Conservation (phyloP, 768 basidiomycete genomes). For the Leucocoprinus sp. region DNA sequence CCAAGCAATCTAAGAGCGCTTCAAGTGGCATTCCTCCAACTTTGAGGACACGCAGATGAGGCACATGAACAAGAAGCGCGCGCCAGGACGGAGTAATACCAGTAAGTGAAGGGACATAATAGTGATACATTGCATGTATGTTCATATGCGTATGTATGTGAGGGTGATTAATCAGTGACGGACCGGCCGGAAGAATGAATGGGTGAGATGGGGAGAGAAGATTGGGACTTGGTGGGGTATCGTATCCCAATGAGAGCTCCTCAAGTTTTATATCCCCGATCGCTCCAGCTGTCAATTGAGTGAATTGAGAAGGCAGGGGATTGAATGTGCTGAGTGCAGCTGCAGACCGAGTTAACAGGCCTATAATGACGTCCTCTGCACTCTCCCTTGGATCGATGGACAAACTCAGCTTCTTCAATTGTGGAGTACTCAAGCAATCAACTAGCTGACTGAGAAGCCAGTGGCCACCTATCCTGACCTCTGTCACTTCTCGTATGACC, state of each 20-base stretch:
- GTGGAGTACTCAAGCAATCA: conserved; percentile 53
- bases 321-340: conserved; percentile 29
- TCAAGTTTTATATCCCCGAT: conserved; percentile 23
- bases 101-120: conserved; percentile 40
- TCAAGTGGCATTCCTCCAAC: conserved; percentile 63
- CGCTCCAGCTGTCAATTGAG: background rate
- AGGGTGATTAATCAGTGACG: background rate
- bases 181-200: conserved; percentile 8
- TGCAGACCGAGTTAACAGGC: conserved; percentile 51
- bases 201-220: background rate
- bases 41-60: conserved; percentile 48
- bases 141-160: background rate
- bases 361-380: conserved; percentile 61
- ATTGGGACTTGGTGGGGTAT: conserved; percentile 18
- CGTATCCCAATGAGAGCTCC: conserved; percentile 57
- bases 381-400: conserved; percentile 73
- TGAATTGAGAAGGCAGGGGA: background rate
- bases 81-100: conserved; percentile 59
- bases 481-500: conserved; percentile 45
- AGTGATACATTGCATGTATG: conserved; percentile 16
- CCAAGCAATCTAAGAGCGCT: conserved; percentile 49
- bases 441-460: conserved; percentile 53
- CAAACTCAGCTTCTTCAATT: conserved; percentile 48
- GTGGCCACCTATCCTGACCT: conserved; percentile 58
- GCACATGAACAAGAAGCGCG: conserved; percentile 50